These are phyloP conservation scores for Colletotrichum tofieldiae DNA, from an alignment of 2,329 filamentous ascomycete species.

Conservation along the genomic window DNA sequence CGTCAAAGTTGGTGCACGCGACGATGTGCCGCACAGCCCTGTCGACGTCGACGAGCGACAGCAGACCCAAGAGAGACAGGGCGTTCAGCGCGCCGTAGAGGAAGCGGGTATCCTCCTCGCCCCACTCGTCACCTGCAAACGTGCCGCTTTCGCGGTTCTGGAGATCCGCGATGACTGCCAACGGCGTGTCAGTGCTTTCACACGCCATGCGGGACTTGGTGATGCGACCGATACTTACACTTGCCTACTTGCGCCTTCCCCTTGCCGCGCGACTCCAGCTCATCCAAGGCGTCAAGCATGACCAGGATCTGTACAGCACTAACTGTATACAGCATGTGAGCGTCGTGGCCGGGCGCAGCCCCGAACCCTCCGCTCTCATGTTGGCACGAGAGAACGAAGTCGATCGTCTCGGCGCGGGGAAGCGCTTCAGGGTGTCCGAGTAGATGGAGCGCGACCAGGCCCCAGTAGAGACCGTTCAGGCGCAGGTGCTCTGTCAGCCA, in stretches of 20 bases:
- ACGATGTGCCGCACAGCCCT: conserved; percentile 86
- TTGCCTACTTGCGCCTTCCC: conserved; percentile 82
- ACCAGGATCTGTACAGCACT: conserved; percentile 95
- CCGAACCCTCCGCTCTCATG: conserved; percentile 92
- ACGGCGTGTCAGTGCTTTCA: conserved; percentile 35
- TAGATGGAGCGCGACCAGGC: conserved; percentile 88
- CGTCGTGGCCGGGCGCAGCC: conserved; percentile 93
- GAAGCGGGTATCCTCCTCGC: conserved; percentile 95
- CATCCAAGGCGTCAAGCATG: conserved; percentile 86
- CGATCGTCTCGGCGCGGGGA: conserved; percentile 84
- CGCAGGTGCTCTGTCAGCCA: conserved; percentile 98
- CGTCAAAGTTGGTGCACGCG: conserved; percentile 93
- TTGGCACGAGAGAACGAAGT: conserved; percentile 97
- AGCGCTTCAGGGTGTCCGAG: conserved; percentile 86
- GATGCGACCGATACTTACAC: conserved; percentile 71
- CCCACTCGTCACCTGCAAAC: conserved; percentile 96
- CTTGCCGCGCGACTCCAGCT: conserved; percentile 80
- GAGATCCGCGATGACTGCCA: conserved; percentile 81
- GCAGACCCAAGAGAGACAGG: conserved; percentile 84
- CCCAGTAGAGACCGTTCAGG: conserved; percentile 97
- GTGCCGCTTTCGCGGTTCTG: conserved; percentile 88
- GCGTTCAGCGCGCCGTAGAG: conserved; percentile 92
- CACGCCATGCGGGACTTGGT: conserved; percentile 1
- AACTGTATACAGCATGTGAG: conserved; percentile 96
- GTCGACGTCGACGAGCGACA: conserved; percentile 82